Conservation (phyloP, 2,329 filamentous ascomycete species). For the Dactylellina haptotyla region DNA sequence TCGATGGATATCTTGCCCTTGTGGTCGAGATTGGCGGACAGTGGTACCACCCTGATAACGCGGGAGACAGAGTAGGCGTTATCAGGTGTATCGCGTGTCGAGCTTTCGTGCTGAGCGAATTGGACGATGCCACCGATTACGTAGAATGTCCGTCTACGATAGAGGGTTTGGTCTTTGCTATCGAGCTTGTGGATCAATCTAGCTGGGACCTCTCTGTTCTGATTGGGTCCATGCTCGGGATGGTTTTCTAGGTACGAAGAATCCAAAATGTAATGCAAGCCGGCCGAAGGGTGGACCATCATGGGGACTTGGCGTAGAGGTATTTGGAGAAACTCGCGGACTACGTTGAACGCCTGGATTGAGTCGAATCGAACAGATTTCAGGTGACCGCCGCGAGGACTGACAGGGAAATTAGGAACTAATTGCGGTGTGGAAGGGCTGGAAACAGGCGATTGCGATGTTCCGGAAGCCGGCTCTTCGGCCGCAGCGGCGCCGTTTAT, state of each 20-base stretch:
- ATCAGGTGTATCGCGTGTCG: not conserved
- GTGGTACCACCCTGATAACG: constrained; percentile 19
- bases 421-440: not conserved
- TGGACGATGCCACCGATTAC: constrained; percentile 38
- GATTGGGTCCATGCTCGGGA: constrained; percentile 49
- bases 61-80: constrained; percentile 30
- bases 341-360: constrained; percentile 54
- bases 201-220: constrained; percentile 24
- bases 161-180: not conserved
- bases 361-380: constrained; percentile 24
- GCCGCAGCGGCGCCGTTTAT: not conserved
- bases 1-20: constrained; percentile 40
- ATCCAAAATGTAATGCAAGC: constrained; percentile 57
- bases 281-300: constrained; percentile 56
- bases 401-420: constrained; percentile 13
- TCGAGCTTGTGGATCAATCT: constrained; percentile 38
- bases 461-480: not conserved
- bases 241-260: constrained; percentile 55
- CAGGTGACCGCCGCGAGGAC: not conserved
- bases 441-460: too few relatives aligned
- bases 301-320: constrained; percentile 52
- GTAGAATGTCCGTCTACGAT: constrained; percentile 26
- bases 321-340: constrained; percentile 55
- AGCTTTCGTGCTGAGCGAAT: constrained; percentile 27
- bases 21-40: constrained; percentile 25